Percentiles rank a stretch among this genome's conserved stretches.
Evolutionary conservation across 192 early-diverging fungal genomes (phyloP).

Genomic region (Fimicolochytrium jonesii): DNA sequence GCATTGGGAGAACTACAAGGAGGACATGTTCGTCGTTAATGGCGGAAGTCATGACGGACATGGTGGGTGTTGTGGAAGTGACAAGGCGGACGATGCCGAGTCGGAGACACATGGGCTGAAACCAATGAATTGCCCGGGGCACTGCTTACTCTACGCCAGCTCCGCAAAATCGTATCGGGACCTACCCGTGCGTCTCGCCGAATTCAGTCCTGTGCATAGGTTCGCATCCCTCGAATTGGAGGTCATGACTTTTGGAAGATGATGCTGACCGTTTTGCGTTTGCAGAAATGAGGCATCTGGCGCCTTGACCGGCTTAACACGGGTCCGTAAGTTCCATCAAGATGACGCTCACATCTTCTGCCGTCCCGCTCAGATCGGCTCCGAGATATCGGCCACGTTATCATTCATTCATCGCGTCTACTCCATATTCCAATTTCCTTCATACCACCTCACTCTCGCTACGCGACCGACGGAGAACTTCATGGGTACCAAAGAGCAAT

Average conservation of each 20-base stretch:
- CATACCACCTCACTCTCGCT: constrained; percentile 74
- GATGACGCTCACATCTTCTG: constrained; percentile 98
- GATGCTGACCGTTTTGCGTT: background rate
- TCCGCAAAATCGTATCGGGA: constrained; percentile 78
- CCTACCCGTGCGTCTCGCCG: constrained; percentile 82
- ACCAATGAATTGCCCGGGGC: constrained; percentile 98
- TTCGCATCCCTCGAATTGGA: constrained; percentile 13
- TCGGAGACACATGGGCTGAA: constrained; percentile 79
- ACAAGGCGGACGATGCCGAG: constrained; percentile 23
- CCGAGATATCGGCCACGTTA: constrained; percentile 77
- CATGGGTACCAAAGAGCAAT: constrained; percentile 71
- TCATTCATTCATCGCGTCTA: constrained; percentile 77
- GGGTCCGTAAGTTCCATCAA: constrained; percentile 93
- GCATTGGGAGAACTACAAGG: constrained; percentile 95
- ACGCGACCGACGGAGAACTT: constrained; percentile 71
- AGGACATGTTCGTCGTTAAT: constrained; percentile 79
- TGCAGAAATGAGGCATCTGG: constrained; percentile 86
- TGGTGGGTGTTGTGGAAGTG: constrained; percentile 24
- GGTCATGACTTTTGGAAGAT: background rate
- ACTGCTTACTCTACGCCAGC: constrained; percentile 86
- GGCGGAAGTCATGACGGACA: background rate
- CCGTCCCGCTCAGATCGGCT: constrained; percentile 66
- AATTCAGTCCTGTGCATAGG: constrained; percentile 92
- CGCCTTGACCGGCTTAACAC: constrained; percentile 81
- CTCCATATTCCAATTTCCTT: constrained; percentile 68